Percentiles rank a stretch among this genome's conserved stretches.
Evolutionary conservation across 139 green algal genomes (phyloP).

Genomic region (Haematococcus lacustris): DNA sequence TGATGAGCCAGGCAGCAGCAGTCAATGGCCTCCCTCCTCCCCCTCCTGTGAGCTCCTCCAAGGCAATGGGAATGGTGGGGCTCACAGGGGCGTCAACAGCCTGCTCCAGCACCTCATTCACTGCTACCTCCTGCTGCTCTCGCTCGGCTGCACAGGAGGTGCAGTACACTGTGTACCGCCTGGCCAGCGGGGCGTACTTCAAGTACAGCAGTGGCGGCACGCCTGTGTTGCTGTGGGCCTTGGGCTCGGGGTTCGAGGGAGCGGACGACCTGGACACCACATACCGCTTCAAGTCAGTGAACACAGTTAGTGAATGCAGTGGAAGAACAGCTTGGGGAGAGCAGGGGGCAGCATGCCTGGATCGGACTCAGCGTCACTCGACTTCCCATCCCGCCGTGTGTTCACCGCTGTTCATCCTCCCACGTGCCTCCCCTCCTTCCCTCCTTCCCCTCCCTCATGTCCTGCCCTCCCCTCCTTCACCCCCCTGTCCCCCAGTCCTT

Average conservation of each 20-base stretch:
- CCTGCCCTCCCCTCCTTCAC: no score
- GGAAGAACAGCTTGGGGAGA: slow-evolving; percentile 1
- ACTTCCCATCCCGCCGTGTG: no score
- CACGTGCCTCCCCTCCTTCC: no score
- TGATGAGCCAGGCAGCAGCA: not conserved
- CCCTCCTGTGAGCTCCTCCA: not conserved
- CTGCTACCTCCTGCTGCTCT: slow-evolving; percentile 34
- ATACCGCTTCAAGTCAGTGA: slow-evolving; percentile 39
- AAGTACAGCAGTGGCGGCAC: slow-evolving; percentile 62
- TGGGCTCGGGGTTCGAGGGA: slow-evolving; percentile 57
- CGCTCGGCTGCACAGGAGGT: slow-evolving; percentile 36
- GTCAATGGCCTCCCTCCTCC: not conserved
- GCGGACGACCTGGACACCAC: slow-evolving; percentile 41
- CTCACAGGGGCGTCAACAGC: not conserved
- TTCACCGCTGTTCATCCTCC: no score
- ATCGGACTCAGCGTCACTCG: no score
- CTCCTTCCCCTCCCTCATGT: no score
- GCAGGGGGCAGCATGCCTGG: no score
- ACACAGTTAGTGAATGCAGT: not conserved
- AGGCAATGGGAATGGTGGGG: not conserved
- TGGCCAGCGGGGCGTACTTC: slow-evolving; percentile 60
- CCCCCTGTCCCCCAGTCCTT: no score
- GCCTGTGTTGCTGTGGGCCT: slow-evolving; percentile 53
- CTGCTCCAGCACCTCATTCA: slow-evolving; percentile 38
- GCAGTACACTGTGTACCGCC: slow-evolving; percentile 58